Evolutionary conservation across 768 basidiomycete genomes (phyloP).

Genomic region (Candolleomyces eurysporus): DNA sequence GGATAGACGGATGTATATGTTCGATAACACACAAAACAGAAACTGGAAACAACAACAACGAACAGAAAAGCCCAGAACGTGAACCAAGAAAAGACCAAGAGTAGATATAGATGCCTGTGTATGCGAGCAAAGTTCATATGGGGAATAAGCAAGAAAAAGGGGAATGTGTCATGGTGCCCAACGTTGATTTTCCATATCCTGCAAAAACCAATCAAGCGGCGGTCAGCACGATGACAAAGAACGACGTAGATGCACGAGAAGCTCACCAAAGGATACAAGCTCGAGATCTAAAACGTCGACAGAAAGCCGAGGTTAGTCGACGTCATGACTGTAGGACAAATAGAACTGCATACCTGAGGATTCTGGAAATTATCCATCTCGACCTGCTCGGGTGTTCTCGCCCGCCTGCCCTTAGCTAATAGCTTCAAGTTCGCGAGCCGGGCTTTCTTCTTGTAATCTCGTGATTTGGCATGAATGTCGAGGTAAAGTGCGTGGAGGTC

Average conservation of each 20-base stretch:
- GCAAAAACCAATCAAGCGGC: too few species aligned
- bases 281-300: slow-evolving; percentile 4
- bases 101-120: too few species aligned
- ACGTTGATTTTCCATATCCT: not conserved
- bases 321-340: slow-evolving; percentile 2
- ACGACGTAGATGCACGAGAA: not conserved
- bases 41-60: too few species aligned
- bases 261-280: slow-evolving; percentile 10
- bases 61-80: too few species aligned
- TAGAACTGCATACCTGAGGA: slow-evolving; percentile 25
- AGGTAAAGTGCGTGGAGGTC: slow-evolving; percentile 30
- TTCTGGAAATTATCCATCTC: slow-evolving; percentile 41
- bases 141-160: not conserved
- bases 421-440: slow-evolving; percentile 17
- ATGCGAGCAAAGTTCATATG: not conserved
- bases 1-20: too few species aligned
- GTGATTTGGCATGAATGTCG: slow-evolving; percentile 22
- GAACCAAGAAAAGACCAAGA: too few species aligned
- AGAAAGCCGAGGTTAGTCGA: not conserved
- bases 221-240: not conserved
- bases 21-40: too few species aligned
- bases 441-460: slow-evolving; percentile 22
- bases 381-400: slow-evolving; percentile 7
- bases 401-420: slow-evolving; percentile 12
- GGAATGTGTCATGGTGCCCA: not conserved